A percentile compares a stretch with the other conserved stretches of the same genome.
phyloP scores from a whole-genome alignment of 805 yeast species.

The Candida khao-thaluensis region DNA sequence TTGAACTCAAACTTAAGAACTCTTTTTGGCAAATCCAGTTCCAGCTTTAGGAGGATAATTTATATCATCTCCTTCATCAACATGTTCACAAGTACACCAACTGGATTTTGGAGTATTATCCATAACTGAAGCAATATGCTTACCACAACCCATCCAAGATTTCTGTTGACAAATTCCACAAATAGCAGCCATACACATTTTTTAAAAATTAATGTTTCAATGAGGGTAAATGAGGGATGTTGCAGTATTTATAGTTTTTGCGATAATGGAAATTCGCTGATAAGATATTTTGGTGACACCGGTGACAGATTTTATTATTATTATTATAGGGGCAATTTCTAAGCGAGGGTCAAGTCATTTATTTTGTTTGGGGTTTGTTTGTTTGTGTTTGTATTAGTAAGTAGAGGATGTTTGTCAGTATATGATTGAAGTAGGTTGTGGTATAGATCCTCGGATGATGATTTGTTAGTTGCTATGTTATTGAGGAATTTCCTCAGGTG shows the following conservation, averaged over 20 bases:
- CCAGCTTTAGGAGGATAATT: constrained; percentile 60
- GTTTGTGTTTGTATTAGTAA: too few species aligned
- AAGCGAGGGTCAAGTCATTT: too few species aligned
- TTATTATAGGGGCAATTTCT: too few species aligned
- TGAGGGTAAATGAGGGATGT: constrained; percentile 2
- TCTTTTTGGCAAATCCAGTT: constrained; percentile 50
- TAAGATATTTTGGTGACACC: constrained; percentile 5
- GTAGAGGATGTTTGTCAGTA: too few species aligned
- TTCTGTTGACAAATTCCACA: constrained; percentile 37
- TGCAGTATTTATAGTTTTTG: constrained; percentile 5
- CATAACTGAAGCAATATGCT: constrained; percentile 57
- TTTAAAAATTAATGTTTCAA: neutral
- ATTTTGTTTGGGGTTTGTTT: too few species aligned
- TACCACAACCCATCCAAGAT: constrained; percentile 66
- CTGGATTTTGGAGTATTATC: constrained; percentile 43
- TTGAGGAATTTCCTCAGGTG: too few species aligned
- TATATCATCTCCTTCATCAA: constrained; percentile 35
- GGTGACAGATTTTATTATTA: too few species aligned
- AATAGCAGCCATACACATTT: constrained; percentile 11
- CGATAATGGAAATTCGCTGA: constrained; percentile 4
- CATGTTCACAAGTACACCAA: constrained; percentile 57
- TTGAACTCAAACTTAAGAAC: constrained; percentile 1
- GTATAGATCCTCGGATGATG: too few species aligned
- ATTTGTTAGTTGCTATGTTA: too few species aligned
- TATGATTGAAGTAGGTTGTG: too few species aligned